phyloP scores from a whole-genome alignment of 768 basidiomycete genomes.

The Fibroporia radiculosa region DNA sequence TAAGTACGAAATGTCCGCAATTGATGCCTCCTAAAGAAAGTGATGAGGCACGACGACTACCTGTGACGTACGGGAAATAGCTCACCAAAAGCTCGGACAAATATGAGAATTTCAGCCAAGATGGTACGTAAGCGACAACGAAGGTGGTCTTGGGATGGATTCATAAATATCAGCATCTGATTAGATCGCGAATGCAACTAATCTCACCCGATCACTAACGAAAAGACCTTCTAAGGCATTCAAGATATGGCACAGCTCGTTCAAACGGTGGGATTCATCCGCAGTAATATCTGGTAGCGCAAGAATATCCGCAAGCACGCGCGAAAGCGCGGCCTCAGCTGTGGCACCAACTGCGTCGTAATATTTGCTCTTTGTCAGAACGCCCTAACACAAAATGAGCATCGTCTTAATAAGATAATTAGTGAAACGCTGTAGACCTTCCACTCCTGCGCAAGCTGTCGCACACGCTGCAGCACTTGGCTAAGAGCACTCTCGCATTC shows the following conservation, averaged over 20 bases:
- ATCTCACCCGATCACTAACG: conserved; percentile 34
- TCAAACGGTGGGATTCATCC: conserved; percentile 74
- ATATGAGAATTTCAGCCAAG: conserved; percentile 94
- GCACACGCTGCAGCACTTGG: conserved; percentile 54
- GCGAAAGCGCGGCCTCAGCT: conserved; percentile 57
- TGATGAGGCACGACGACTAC: conserved; percentile 3
- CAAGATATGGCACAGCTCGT: conserved; percentile 75
- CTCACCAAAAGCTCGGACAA: conserved; percentile 84
- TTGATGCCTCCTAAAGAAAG: conserved; percentile 68
- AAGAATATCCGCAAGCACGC: conserved; percentile 66
- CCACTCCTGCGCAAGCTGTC: conserved; percentile 53
- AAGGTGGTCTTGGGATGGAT: conserved; percentile 49
- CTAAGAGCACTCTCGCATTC: conserved; percentile 67
- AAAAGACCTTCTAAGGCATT: conserved; percentile 78
- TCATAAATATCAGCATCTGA: too few species aligned
- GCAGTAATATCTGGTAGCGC: conserved; percentile 82
- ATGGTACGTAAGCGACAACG: conserved; percentile 79
- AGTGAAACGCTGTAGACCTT: conserved; percentile 50
- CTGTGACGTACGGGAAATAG: conserved; percentile 9
- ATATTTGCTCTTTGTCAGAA: conserved; percentile 66
- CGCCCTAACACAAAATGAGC: conserved; percentile 33
- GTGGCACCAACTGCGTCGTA: conserved; percentile 65
- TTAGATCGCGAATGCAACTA: conserved; percentile 3
- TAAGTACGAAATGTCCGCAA: conserved; percentile 87
- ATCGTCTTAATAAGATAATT: neutral